These are phyloP conservation scores for Trametes maxima DNA, from an alignment of 768 basidiomycete species.

Conservation along the genomic window DNA sequence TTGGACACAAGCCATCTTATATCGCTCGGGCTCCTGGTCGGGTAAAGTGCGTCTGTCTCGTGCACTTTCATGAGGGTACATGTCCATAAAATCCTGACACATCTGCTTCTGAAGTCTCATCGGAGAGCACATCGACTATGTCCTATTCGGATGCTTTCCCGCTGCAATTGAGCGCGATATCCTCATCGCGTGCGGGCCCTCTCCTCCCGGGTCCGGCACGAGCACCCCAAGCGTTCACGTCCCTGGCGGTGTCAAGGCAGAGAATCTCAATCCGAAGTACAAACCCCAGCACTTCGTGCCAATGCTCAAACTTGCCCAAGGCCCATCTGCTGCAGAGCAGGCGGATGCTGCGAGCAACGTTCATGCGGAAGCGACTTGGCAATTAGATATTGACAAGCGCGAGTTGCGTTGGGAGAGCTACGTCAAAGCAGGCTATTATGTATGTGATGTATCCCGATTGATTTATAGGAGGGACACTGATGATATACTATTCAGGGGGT, in stretches of 20 bases:
- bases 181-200: conserved; percentile 70
- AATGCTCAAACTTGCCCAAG: conserved; percentile 32
- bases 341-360: conserved; percentile 38
- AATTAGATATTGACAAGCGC: conserved; percentile 71
- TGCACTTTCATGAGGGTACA: neutral
- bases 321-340: conserved; percentile 32
- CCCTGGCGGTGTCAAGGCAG: conserved; percentile 60
- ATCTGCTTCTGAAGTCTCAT: conserved; percentile 25
- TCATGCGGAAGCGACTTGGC: conserved; percentile 55
- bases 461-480: neutral
- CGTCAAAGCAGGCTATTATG: conserved; percentile 84
- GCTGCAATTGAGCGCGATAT: conserved; percentile 86
- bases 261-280: conserved; percentile 67
- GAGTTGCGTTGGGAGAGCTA: conserved; percentile 85
- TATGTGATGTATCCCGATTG: conserved; percentile 31
- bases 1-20: conserved; percentile 66
- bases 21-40: conserved; percentile 81
- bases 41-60: conserved; percentile 58
- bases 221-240: conserved; percentile 33
- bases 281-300: conserved; percentile 61
- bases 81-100: neutral
- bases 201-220: conserved; percentile 26
- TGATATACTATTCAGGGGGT: conserved; percentile 52
- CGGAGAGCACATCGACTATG: conserved; percentile 88
- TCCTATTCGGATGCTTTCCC: conserved; percentile 81